Evolutionary conservation across 2,329 filamentous ascomycete genomes (phyloP), one percentile per base, ranked within the genome.

Genomic region (Colletotrichum camelliae): DNA sequence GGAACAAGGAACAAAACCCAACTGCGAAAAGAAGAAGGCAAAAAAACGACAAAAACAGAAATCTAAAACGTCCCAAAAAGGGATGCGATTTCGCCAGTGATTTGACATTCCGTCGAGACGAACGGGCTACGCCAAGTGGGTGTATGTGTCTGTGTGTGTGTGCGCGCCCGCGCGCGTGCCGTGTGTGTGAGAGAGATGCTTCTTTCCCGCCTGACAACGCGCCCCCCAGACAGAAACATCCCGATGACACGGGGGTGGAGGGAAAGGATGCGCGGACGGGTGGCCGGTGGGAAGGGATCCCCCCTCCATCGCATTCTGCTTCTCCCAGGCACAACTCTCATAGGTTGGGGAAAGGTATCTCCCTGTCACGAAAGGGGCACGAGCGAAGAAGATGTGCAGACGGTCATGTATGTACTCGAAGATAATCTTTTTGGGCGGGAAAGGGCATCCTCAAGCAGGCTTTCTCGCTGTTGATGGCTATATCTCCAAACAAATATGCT

Each of bases 31-130:
- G n/a, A 39, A 21, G 43, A 52, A 52, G 43, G 43, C 61, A 55
- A 62, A 24, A 37, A 58, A 24, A 29, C 21, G 39, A 27, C 24
- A 27, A 27, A 27, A 27, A 27, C 24, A 21, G 10, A 24, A 27
- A 66, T 74, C 43, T 48, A 72, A 74, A 74, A 71, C 72, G 61
- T 61, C 37, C 37, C 61, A 33, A 74, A 66, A 39, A 27, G 15
- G 52, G 21, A 62, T 62, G 66, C 31, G 52, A 55, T 31, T 37
- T 58, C 48, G 48, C n/a, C 10, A 29, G 31, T 58, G 52, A 66
- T 71, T 72, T 71, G 52, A 71, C 60, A 71, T 66, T 74, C 66
- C 43, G 64, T 74, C 72, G 52, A 74, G 72, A 74, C 72, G 72
- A 74, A 75, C 72, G 72, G 61, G 68, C 68, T 71, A 31, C 58